Conservation (phyloP, 2,329 filamentous ascomycete genomes). For the Exophiala calicioides region DNA sequence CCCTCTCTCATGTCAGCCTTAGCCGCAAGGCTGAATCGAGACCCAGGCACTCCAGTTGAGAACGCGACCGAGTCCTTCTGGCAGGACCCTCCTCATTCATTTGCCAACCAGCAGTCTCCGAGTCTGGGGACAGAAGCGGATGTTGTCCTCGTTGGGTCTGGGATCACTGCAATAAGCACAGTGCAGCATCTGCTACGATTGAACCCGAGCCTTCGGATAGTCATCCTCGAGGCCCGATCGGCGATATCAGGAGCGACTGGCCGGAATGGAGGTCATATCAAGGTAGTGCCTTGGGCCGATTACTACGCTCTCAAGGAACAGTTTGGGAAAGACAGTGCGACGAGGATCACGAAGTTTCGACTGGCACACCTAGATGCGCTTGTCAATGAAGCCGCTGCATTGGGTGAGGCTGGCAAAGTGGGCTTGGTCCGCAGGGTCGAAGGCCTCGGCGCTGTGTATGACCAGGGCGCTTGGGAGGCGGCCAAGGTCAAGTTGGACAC, state of each 20-base stretch:
- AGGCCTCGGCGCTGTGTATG: constrained; percentile 21
- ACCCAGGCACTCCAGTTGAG: constrained; percentile 40
- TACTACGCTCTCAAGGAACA: constrained; percentile 21
- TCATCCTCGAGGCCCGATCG: constrained; percentile 39
- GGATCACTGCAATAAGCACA: constrained; percentile 39
- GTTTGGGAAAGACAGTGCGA: constrained; percentile 23
- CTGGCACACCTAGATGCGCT: constrained; percentile 26
- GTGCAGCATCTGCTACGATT: constrained; percentile 36
- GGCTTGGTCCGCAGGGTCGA: constrained; percentile 23
- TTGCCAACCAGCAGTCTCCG: constrained; percentile 27
- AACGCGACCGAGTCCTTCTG: constrained; percentile 42
- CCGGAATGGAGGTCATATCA: constrained; percentile 41
- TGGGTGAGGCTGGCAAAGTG: constrained; percentile 27
- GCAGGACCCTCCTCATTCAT: constrained; percentile 33
- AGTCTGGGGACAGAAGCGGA: constrained; percentile 33
- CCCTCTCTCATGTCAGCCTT: constrained; percentile 12
- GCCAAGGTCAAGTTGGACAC: constrained; percentile 20
- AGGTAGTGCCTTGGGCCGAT: constrained; percentile 21
- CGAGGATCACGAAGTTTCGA: constrained; percentile 34
- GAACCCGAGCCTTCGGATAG: constrained; percentile 33
- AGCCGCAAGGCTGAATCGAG: constrained; percentile 24
- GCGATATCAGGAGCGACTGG: constrained; percentile 42
- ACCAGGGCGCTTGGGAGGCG: constrained; percentile 17
- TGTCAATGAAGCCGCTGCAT: constrained; percentile 17
- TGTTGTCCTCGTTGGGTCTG: constrained; percentile 40